Evolutionary conservation across 2,329 filamentous ascomycete genomes (phyloP), one percentile per base, ranked within the genome.

Genomic region (Ophiosphaerella narmari): DNA sequence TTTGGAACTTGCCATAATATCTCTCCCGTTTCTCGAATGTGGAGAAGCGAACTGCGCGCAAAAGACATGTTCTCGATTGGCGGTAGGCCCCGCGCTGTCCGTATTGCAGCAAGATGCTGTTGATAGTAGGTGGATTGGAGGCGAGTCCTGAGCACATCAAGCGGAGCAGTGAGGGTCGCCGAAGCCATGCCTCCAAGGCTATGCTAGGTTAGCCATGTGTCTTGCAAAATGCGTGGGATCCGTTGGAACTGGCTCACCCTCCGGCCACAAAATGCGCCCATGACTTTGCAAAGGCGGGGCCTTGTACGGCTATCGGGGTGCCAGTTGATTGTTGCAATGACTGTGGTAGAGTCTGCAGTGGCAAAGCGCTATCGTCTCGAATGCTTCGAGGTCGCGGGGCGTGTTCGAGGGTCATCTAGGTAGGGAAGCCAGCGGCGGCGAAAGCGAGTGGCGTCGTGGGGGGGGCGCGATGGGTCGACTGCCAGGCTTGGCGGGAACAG

Each of bases 51-150:
- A 40, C 85, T 85, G 43, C 86, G 84, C 12, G 85, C 70, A 4
- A 90, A 83, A 39, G 86, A 84, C 60, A 90, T 80, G 54, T 84
- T 72, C 55, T 72, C 78, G 62, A 75, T 84, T 58, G 75, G 82
- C 67, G 67, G 80, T 1, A 81, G 67, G 11, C 78, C 78, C 46
- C 81, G 78, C 35, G 85, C 82, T n/a, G 83, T 77, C 42, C 89
- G 84, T 7, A 84, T 82, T 13, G 87, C 84, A 26, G 82, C 82
- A 39, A 96, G 82, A 74, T 96, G 90, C 7, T 86, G 81, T 72
- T 96, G 90, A 80, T 97, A 97, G 72, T 95, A 95, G 69, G 96
- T 92, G 66, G 91, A 95, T 73, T 97, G 93, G 3, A 97, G 80
- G 32, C 93, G 86, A 9, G 93, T 97, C 74, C 96, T 96, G 43